These are phyloP conservation scores for Fennellomyces sp. DNA, from an alignment of 371 early-diverging fungal genomes.

Conservation along the genomic window DNA sequence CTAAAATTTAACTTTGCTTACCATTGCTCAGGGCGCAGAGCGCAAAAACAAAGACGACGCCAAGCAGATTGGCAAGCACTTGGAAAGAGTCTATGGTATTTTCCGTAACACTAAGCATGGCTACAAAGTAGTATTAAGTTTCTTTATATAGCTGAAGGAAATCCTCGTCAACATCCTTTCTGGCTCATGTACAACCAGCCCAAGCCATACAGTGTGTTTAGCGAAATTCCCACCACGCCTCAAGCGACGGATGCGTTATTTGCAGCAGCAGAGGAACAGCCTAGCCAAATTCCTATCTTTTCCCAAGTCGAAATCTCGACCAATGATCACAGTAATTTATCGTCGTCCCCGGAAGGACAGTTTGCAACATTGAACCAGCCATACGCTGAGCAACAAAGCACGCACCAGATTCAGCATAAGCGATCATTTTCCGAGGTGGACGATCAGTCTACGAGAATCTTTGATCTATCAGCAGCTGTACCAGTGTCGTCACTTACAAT, in stretches of 20 bases:
- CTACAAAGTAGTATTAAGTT: too few relatives aligned
- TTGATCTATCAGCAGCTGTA: not conserved
- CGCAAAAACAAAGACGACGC: slow-evolving; percentile 68
- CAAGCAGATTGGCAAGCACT: slow-evolving; percentile 57
- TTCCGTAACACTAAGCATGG: too few relatives aligned
- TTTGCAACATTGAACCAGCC: not conserved
- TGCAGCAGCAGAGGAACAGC: not conserved
- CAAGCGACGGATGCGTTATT: slow-evolving; percentile 4
- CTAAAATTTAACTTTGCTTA: too few relatives aligned
- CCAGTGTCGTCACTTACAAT: not conserved
- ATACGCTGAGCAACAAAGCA: not conserved
- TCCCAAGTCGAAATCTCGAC: not conserved
- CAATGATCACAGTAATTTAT: not conserved
- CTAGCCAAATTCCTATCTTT: not conserved
- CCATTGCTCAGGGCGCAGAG: slow-evolving; percentile 65
- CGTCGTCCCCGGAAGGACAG: not conserved
- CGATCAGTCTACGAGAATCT: not conserved
- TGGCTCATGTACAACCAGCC: slow-evolving; percentile 42
- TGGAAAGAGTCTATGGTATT: slow-evolving; percentile 55
- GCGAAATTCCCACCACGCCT: slow-evolving; percentile 26
- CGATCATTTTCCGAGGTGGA: not conserved
- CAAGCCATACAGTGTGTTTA: slow-evolving; percentile 34
- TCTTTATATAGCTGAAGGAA: slow-evolving; percentile 13
- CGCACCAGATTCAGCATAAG: not conserved
- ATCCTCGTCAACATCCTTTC: slow-evolving; percentile 20